Percentiles rank a stretch among this genome's conserved stretches.
Evolutionary conservation across 2,329 filamentous ascomycete genomes (phyloP).

Genomic region (Fusarium buharicum): DNA sequence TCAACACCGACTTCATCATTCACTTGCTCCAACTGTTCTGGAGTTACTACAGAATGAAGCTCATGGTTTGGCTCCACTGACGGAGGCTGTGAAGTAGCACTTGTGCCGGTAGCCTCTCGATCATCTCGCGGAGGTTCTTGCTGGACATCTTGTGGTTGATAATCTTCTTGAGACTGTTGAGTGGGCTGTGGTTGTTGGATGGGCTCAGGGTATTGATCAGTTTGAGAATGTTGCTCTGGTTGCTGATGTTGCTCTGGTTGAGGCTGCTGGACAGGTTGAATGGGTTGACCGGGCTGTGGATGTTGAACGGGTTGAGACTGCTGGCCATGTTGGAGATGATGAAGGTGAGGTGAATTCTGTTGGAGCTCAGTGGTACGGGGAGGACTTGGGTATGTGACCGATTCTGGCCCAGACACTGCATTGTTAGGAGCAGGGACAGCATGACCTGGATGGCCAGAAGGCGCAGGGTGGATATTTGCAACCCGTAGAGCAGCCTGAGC

Average conservation of each 20-base stretch:
- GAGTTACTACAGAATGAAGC: slow-evolving; percentile 2
- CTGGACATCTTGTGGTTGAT: slow-evolving; percentile 6
- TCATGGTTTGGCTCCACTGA: slow-evolving; percentile 15
- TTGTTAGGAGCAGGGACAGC: slow-evolving; percentile 4
- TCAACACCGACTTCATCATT: slow-evolving; percentile 45
- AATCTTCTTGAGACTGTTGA: slow-evolving; percentile 6
- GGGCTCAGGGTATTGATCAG: neutral
- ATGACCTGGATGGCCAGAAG: slow-evolving; percentile 3
- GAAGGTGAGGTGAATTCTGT: slow-evolving; percentile 36
- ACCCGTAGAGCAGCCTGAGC: slow-evolving; percentile 3
- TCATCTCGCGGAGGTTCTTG: slow-evolving; percentile 23
- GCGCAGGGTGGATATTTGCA: slow-evolving; percentile 3
- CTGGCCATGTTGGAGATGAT: slow-evolving; percentile 32
- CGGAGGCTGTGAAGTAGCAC: slow-evolving; percentile 12
- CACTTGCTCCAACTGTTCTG: slow-evolving; percentile 18
- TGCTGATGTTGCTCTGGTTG: slow-evolving; percentile 3
- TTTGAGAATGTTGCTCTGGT: neutral
- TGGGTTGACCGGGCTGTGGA: slow-evolving; percentile 9
- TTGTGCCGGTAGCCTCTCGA: slow-evolving; percentile 19
- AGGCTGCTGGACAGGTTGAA: slow-evolving; percentile 11
- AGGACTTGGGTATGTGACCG: slow-evolving; percentile 39
- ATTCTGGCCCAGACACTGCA: slow-evolving; percentile 1
- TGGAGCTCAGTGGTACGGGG: slow-evolving; percentile 25
- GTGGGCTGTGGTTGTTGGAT: neutral
- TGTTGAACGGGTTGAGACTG: slow-evolving; percentile 9